phyloP scores from a whole-genome alignment of 176 grass and related monocot species.

The Secale cereale region DNA sequence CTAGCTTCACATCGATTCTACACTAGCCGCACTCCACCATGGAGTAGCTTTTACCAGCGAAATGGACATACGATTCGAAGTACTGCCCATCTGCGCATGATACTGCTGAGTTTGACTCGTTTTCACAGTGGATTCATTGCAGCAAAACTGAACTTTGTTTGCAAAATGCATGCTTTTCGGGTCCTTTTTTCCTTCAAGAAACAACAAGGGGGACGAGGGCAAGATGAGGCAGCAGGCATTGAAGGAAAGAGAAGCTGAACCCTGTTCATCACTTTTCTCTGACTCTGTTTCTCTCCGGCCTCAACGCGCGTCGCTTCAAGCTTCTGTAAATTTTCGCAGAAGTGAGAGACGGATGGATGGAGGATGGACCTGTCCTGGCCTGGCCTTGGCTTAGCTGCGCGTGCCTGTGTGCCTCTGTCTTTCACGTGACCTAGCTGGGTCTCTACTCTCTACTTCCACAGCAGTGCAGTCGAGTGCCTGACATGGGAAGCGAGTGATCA shows the following conservation, averaged over 20 bases:
- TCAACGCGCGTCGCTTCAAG: slow-evolving; percentile 5
- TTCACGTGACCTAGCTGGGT: slow-evolving; percentile 1
- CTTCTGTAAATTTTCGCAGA: background rate
- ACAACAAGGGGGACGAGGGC: background rate
- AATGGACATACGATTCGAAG: background rate
- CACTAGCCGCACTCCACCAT: no score
- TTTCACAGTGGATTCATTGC: background rate
- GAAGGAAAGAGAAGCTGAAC: background rate
- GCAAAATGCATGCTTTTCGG: background rate
- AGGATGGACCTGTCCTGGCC: no score
- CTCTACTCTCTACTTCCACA: background rate
- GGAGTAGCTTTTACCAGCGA: background rate
- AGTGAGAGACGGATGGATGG: slow-evolving; percentile 7
- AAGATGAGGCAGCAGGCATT: background rate
- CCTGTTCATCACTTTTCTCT: background rate
- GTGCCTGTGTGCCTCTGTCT: background rate
- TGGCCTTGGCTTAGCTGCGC: background rate
- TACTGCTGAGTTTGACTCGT: background rate
- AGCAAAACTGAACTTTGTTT: background rate
- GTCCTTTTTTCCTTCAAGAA: background rate
- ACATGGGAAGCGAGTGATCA: background rate
- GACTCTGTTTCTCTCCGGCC: background rate
- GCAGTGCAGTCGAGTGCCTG: background rate
- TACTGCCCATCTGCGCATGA: background rate
- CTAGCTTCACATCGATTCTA: background rate